Conservation (phyloP, 257 asterid genomes). For the Solanum pinnatisectum region DNA sequence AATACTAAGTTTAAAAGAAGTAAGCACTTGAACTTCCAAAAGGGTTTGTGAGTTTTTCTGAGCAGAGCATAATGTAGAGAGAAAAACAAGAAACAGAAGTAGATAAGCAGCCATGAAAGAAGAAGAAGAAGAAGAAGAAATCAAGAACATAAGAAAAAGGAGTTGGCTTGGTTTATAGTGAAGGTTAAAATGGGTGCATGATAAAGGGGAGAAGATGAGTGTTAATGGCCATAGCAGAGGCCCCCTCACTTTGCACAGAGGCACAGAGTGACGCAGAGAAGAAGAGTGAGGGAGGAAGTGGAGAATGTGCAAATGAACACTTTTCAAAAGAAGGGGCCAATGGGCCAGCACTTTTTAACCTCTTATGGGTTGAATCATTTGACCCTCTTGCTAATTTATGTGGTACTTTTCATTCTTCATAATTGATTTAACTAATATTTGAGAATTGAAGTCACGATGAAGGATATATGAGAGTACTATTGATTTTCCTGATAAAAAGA, state of each 20-base stretch:
- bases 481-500: too few species aligned
- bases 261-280: neutral
- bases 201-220: neutral
- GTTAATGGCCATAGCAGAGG: slow-evolving; percentile 10
- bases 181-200: neutral
- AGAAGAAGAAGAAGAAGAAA: neutral
- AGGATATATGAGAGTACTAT: neutral
- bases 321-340: slow-evolving; percentile 9
- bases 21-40: slow-evolving; percentile 44
- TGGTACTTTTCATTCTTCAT: fast-evolving
- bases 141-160: neutral
- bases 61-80: slow-evolving; percentile 7
- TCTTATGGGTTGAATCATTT: slow-evolving; percentile 32
- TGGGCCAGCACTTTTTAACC: slow-evolving; percentile 24
- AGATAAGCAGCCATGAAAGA: slow-evolving; percentile 6
- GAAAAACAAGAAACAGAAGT: slow-evolving; percentile 8
- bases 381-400: neutral
- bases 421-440: neutral
- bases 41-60: slow-evolving; percentile 11
- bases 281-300: neutral
- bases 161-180: neutral
- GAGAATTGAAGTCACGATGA: neutral
- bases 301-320: slow-evolving; percentile 1
- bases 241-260: neutral
- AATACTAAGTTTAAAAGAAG: slow-evolving; percentile 32